Evolutionary conservation across 2,329 filamentous ascomycete species (phyloP), one percentile per base, ranked within the genome.

Genomic region (Diaporthe humulicola): DNA sequence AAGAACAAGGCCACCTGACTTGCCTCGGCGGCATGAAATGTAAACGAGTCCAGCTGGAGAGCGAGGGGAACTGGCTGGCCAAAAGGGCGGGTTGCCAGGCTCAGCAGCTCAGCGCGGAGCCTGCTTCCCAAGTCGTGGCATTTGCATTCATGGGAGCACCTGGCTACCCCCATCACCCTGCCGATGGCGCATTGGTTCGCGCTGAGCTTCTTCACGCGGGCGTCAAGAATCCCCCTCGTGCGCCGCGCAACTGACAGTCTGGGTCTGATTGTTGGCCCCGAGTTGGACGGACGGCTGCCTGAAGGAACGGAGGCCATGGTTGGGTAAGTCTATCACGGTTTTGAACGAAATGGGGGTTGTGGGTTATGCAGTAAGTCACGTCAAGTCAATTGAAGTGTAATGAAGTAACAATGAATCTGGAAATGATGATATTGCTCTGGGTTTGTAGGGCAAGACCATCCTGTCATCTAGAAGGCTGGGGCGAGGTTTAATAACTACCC

Each of bases 171-270:
- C 4, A 64, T 2, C 4, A 30, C 2, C 60, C 6, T 48, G 60
- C 60, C 60, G 8, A 64, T 7, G 25, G 28, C 17, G 17, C 60
- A 64, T 17, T 64, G 60, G 25, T 64, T 64, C 30, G 33, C 30
- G 15, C 48, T 69, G 64, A 69, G 48, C 48, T 52, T 69, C n/a
- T 52, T 40, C n/a, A 69, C n/a, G 12, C 15, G 48, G n/a, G 64
- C 64, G 48, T 69, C 64, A 19, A 30, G 48, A 10, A 69, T 54
- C 1, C 64, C 64, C 12, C 3, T 14, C 3, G 45, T 69, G 33
- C 64, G 33, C 17, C 64, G 33, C 12, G 33, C 5, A 33, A 14
- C 1, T 8, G 45, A 28, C 14, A 22, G 33, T 15, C 33, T n/a
- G n/a, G 5, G 48, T 10, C 33, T 54, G 10, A 17, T 22, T 4